Conservation (phyloP, 169 alveolate genomes). For the Theileria equi region DNA sequence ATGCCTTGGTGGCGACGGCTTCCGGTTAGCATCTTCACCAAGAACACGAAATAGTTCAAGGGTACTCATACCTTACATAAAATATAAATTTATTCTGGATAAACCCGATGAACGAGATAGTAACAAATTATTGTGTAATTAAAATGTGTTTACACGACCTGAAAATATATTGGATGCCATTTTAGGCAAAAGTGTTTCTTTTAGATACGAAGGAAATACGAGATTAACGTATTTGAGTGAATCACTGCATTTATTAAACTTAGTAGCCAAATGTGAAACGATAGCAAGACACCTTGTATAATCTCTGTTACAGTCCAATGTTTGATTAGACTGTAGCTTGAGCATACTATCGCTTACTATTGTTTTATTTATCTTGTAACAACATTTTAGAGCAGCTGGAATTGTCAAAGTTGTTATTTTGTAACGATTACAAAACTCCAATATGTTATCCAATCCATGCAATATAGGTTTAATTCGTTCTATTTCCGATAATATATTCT, state of each 20-base stretch:
- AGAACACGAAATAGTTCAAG: constrained; percentile 44
- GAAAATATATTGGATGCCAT: constrained; percentile 24
- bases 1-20: constrained; percentile 51
- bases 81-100: background rate
- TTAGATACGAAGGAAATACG: constrained; percentile 39
- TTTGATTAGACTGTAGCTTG: background rate
- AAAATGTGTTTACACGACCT: constrained; percentile 35
- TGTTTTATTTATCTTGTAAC: constrained; percentile 13
- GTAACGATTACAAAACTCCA: constrained; percentile 12
- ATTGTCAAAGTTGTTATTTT: constrained; percentile 33
- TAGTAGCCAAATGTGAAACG: constrained; percentile 40
- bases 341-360: background rate
- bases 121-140: background rate
- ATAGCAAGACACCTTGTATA: constrained; percentile 58
- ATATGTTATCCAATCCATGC: constrained; percentile 28
- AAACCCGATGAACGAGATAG: background rate
- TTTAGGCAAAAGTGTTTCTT: constrained; percentile 24
- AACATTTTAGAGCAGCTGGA: constrained; percentile 61
- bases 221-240: constrained; percentile 40
- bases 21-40: constrained; percentile 57
- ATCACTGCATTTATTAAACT: constrained; percentile 8
- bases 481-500: constrained; percentile 13
- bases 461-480: constrained; percentile 22
- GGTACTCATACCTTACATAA: constrained; percentile 51
- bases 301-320: constrained; percentile 19